A percentile compares a stretch with the other conserved stretches of the same genome.
These are phyloP conservation scores for Tricholoma matsutake DNA, from an alignment of 768 basidiomycete species.

Conservation along the genomic window DNA sequence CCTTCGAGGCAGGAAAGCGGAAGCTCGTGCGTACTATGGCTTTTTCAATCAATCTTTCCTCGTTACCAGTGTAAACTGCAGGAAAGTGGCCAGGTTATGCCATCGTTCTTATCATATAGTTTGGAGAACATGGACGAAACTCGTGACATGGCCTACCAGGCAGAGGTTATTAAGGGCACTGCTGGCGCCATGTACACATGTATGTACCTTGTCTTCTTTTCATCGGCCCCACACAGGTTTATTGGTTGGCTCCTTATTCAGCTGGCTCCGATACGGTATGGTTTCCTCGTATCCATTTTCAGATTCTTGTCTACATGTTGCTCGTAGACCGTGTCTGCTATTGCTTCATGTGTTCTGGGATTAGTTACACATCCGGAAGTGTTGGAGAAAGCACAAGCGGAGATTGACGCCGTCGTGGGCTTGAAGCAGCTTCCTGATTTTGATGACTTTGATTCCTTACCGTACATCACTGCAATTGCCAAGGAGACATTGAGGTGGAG, in stretches of 20 bases:
- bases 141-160: constrained; percentile 11
- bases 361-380: too few species aligned
- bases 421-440: constrained; percentile 25
- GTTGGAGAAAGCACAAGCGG: too few species aligned
- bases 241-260: not conserved
- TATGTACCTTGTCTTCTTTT: too few species aligned
- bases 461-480: too few species aligned
- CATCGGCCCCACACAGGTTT: not conserved
- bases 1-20: constrained; percentile 15
- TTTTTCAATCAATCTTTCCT: too few species aligned
- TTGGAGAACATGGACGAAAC: constrained; percentile 17
- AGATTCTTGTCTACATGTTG: too few species aligned
- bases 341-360: too few species aligned
- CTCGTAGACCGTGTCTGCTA: constrained; percentile 16
- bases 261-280: too few species aligned
- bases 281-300: too few species aligned
- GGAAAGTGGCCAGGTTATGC: constrained; percentile 10
- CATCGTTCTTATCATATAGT: constrained; percentile 15
- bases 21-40: too few species aligned
- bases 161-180: constrained; percentile 11
- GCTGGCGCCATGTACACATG: constrained; percentile 22
- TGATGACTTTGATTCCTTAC: too few species aligned
- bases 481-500: constrained; percentile 28
- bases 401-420: constrained; percentile 30
- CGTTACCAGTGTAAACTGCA: too few species aligned